These are phyloP conservation scores for Sclerotinia trifoliorum DNA, from an alignment of 2,329 filamentous ascomycete genomes.

Conservation along the genomic window DNA sequence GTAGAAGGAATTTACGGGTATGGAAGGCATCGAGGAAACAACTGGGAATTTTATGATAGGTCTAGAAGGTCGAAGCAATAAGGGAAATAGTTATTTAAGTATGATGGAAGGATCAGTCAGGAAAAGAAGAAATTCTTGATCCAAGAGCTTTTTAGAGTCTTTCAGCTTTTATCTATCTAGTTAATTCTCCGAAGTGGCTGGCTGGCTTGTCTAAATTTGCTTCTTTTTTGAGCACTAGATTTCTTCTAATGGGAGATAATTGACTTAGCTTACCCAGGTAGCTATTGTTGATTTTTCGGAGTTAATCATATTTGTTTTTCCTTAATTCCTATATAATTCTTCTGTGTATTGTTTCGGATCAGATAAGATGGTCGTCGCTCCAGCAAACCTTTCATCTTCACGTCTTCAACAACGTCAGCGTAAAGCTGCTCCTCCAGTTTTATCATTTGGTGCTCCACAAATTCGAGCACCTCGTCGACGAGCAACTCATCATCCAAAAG, in stretches of 20 bases:
- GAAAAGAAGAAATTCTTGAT: background rate
- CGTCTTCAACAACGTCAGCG: background rate
- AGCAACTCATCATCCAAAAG: background rate
- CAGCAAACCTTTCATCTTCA: conserved; percentile 6
- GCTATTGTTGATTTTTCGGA: background rate
- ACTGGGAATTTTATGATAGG: background rate
- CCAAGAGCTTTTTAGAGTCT: conserved; percentile 16
- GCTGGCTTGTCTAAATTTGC: conserved; percentile 9
- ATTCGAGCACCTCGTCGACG: conserved; percentile 5
- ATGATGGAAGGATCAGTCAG: background rate
- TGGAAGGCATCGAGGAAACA: conserved; percentile 1
- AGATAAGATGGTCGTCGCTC: conserved; percentile 12
- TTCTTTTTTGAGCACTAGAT: background rate
- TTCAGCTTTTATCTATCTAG: background rate
- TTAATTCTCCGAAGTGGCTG: conserved; percentile 12
- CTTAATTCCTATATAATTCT: background rate
- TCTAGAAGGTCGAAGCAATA: conserved; percentile 4
- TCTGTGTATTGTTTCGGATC: background rate
- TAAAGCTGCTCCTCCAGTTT: conserved; percentile 1
- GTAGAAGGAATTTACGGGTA: background rate
- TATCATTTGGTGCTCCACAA: background rate
- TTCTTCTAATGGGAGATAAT: background rate
- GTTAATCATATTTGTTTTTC: background rate
- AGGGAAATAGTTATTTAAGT: conserved; percentile 14
- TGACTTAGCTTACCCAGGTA: background rate